A percentile compares a stretch with the other conserved stretches of the same genome.
phyloP scores from a whole-genome alignment of 78 protist genomes.

The Anaeramoeba flamelloides region DNA sequence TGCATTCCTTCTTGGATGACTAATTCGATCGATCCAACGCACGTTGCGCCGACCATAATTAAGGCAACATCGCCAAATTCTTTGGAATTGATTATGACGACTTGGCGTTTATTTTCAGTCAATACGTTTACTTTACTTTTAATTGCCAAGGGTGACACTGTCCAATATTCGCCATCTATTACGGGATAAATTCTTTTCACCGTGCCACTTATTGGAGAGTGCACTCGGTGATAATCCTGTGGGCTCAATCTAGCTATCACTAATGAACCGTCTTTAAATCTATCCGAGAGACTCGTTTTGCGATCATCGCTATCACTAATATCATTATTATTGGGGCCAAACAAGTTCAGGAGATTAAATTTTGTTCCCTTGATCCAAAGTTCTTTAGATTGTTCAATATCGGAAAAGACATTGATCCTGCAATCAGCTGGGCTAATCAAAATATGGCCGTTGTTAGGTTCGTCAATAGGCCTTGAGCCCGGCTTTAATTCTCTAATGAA shows the following conservation, averaged over 20 bases:
- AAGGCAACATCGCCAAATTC: too few species aligned
- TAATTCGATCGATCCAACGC: conserved; percentile 48
- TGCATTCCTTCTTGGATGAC: conserved; percentile 21
- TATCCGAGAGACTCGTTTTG: conserved; percentile 12
- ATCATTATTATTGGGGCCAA: too few species aligned
- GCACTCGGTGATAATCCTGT: conserved; percentile 66
- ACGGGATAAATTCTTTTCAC: conserved; percentile 18
- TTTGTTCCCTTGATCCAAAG: too few species aligned
- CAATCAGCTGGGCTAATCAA: conserved; percentile 15
- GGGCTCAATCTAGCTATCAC: conserved; percentile 51
- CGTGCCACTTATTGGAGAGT: conserved; percentile 34
- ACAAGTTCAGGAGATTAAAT: conserved; percentile 24
- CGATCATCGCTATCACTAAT: too few species aligned
- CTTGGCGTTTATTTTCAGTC: conserved; percentile 43
- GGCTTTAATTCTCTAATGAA: conserved; percentile 42
- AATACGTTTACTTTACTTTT: conserved; percentile 36
- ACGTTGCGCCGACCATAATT: conserved; percentile 49
- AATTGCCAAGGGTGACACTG: conserved; percentile 60
- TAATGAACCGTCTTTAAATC: conserved; percentile 38
- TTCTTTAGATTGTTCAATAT: too few species aligned
- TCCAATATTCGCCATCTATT: conserved; percentile 30
- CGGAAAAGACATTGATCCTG: conserved; percentile 13
- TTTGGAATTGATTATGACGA: too few species aligned
- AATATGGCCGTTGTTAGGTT: conserved; percentile 19
- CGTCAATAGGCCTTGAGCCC: conserved; percentile 34